Evolutionary conservation across 1,284 basidiomycete species (phyloP).

Genomic region (Cerioporus squamosus): DNA sequence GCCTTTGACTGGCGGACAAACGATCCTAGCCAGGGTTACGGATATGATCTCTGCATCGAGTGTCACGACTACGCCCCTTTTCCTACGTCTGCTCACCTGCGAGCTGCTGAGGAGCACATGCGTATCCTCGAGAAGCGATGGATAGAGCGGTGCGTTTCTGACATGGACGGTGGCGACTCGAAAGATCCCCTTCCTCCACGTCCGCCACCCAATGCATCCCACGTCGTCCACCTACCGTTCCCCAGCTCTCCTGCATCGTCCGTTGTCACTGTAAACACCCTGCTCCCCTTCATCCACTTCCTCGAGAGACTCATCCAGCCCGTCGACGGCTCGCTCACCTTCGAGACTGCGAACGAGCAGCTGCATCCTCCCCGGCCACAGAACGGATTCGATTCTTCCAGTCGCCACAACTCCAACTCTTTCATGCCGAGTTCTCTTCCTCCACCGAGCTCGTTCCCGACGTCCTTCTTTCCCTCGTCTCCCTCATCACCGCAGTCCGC

Average conservation of each 20-base stretch:
- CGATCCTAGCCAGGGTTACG: conserved; percentile 60
- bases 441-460: conserved; percentile 34
- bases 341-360: conserved; percentile 24
- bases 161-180: conserved; percentile 32
- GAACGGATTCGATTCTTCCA: conserved; percentile 12
- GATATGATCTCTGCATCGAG: conserved; percentile 86
- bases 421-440: conserved; percentile 37
- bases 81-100: conserved; percentile 61
- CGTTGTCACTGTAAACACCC: conserved; percentile 48
- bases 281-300: conserved; percentile 64
- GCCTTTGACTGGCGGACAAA: conserved; percentile 63
- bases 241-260: conserved; percentile 65
- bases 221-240: conserved; percentile 76
- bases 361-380: conserved; percentile 18
- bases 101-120: conserved; percentile 75
- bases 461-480: conserved; percentile 34
- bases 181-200: conserved; percentile 53
- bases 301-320: conserved; percentile 63
- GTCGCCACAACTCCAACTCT: conserved; percentile 9
- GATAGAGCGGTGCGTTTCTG: conserved; percentile 46
- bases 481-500: conserved; percentile 12
- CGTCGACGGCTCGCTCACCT: conserved; percentile 31
- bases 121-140: conserved; percentile 64
- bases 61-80: conserved; percentile 81
- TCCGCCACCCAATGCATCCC: conserved; percentile 69